Percentiles rank a stretch among this genome's conserved stretches.
These are phyloP conservation scores for Cyberlindnera maritima DNA, from an alignment of 805 yeast species.

Conservation along the genomic window DNA sequence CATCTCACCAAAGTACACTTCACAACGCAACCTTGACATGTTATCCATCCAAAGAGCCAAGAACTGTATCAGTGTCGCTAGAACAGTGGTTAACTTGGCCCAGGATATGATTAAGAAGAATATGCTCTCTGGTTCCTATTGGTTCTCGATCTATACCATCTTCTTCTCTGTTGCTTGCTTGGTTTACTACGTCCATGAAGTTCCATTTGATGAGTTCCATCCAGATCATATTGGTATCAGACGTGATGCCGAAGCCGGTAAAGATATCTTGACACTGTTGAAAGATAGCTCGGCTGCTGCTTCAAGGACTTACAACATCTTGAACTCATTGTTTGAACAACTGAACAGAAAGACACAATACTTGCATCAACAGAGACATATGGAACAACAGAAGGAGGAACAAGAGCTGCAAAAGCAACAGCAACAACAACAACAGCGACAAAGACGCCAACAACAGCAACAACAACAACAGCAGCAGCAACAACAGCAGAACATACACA, in stretches of 20 bases:
- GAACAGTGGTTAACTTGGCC: conserved; percentile 77
- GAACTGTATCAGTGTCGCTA: conserved; percentile 80
- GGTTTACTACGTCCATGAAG: conserved; percentile 71
- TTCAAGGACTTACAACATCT: conserved; percentile 70
- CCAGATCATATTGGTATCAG: conserved; percentile 57
- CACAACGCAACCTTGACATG: conserved; percentile 42
- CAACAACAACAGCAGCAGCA: conserved; percentile 10
- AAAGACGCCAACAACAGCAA: conserved; percentile 10
- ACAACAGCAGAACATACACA: background rate
- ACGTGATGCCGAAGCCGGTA: conserved; percentile 80
- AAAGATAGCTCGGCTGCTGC: conserved; percentile 79
- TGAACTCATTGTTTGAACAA: conserved; percentile 78
- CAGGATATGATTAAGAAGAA: conserved; percentile 73
- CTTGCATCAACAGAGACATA: conserved; percentile 30
- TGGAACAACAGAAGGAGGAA: conserved; percentile 14
- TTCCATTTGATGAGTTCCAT: conserved; percentile 42
- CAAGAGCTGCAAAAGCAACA: conserved; percentile 7
- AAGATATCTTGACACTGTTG: conserved; percentile 64
- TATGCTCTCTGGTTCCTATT: conserved; percentile 78
- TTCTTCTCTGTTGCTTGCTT: conserved; percentile 87
- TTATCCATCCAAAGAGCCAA: conserved; percentile 71
- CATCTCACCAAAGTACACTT: conserved; percentile 52
- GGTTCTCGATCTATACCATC: conserved; percentile 89
- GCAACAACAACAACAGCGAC: conserved; percentile 13
- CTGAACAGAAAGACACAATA: conserved; percentile 69